Evolutionary conservation across 2,329 filamentous ascomycete genomes (phyloP), one percentile per base, ranked within the genome.

Genomic region (Trichophyton mentagrophytes): DNA sequence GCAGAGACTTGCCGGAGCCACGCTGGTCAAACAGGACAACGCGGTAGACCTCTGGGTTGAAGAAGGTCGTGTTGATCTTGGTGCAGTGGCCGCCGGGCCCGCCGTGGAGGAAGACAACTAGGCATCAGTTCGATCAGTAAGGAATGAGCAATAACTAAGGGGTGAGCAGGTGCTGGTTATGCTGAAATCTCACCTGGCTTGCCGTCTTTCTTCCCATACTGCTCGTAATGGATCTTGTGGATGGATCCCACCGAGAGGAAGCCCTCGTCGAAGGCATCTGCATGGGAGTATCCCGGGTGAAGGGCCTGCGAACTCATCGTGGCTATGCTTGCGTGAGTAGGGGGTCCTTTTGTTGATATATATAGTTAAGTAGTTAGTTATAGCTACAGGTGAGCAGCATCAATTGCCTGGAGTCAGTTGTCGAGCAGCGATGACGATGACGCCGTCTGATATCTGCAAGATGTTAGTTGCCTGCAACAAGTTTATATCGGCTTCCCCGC

Each of bases 1-100:
- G 77, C 0, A 70, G 69, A 4, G 77, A 79, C 63, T 75, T 70
- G 4, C 77, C 77, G 15, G 69, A 71, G 5, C 77, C 77, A 15
- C 78, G 73, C 64, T 80, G 77, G 65, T 80, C 77, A 57, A 79
- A 69, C 42, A 79, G 73, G 27, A 79, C 67, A 15, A 76, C 73
- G 11, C 76, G 73, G 64, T 79, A 79, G 46, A 74, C 65, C 6
- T 64, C 59, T 3, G 77, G 77, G 62, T 78, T 67, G 68, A 79
- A 79, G 67, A 74, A 79, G 47, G 63, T 64, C 20, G 74, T 73
- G 64, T 74, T 74, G 40, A 56, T 56, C 51, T 71, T 69, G 11
- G 71, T 68, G 38, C 67, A 73, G 44, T 67, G 63, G 11, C 72
- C 75, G 38, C 76, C 75, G 2, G 76, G 76, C 1, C 76, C 76